Evolutionary conservation across 352 stramenopile species (phyloP).

Genomic region (Globisporangium mamillatum): DNA sequence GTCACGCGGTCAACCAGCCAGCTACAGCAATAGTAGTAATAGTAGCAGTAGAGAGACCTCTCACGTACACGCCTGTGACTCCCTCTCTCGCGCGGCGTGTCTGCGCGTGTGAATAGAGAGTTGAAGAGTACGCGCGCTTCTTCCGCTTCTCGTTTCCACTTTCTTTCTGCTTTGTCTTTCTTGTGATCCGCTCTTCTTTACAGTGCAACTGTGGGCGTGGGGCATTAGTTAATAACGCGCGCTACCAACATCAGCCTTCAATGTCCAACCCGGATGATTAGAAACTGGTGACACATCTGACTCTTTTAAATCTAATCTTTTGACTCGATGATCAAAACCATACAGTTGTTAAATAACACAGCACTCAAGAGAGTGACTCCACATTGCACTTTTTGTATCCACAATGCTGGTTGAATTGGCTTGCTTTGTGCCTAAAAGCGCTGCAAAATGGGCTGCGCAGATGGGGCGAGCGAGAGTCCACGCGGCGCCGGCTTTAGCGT

Average conservation of each 20-base stretch:
- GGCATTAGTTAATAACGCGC: conserved; percentile 5
- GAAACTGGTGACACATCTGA: not conserved
- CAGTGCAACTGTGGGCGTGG: not conserved
- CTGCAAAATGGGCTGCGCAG: not conserved
- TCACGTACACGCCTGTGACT: not conserved
- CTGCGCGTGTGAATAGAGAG: not conserved
- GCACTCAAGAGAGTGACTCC: not conserved
- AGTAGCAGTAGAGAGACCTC: not conserved
- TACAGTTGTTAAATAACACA: not conserved
- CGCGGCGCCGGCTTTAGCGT: not conserved
- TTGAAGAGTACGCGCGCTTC: conserved; percentile 1
- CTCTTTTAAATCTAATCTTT: not conserved
- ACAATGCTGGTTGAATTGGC: not conserved
- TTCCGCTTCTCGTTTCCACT: not conserved
- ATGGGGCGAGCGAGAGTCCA: not conserved
- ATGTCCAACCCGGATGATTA: not conserved
- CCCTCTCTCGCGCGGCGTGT: not conserved
- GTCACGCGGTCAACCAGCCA: not conserved
- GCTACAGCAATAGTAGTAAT: not conserved
- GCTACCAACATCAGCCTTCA: not conserved
- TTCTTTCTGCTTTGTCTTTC: not conserved
- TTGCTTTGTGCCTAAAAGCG: no score
- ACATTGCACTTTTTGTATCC: not conserved
- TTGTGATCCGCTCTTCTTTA: not conserved
- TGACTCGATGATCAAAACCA: not conserved